Percentiles rank a stretch among this genome's conserved stretches.
phyloP scores from a whole-genome alignment of 2,329 filamentous ascomycete genomes.

The Penicillium rolfsii region DNA sequence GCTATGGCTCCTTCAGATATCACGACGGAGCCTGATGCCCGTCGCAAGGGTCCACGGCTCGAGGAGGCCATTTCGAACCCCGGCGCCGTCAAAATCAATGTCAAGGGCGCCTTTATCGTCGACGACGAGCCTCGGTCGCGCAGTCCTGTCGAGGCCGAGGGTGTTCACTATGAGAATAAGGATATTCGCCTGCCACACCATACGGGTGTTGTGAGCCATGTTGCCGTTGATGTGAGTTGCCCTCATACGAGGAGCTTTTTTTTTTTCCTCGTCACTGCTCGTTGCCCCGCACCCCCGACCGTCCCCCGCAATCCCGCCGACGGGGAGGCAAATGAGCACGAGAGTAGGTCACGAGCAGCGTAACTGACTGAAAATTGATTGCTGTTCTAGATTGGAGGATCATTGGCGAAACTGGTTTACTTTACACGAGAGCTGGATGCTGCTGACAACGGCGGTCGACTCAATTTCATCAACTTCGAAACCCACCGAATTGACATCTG shows the following conservation, averaged over 20 bases:
- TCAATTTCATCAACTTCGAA: slow-evolving; percentile 96
- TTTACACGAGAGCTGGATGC: slow-evolving; percentile 87
- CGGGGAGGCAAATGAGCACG: slow-evolving; percentile 8
- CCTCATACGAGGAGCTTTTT: not conserved
- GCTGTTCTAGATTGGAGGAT: slow-evolving; percentile 80
- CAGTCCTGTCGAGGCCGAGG: slow-evolving; percentile 55
- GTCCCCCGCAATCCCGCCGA: slow-evolving; percentile 36
- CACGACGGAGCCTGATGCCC: slow-evolving; percentile 24
- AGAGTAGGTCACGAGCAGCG: not conserved
- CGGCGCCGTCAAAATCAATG: slow-evolving; percentile 86
- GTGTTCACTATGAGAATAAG: slow-evolving; percentile 73
- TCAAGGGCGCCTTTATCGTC: slow-evolving; percentile 94
- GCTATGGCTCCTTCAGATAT: slow-evolving; percentile 40
- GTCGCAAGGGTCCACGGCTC: slow-evolving; percentile 37
- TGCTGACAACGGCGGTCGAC: slow-evolving; percentile 77
- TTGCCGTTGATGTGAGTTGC: slow-evolving; percentile 84
- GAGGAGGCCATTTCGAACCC: slow-evolving; percentile 60
- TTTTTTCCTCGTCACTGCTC: slow-evolving; percentile 7
- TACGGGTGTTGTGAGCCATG: slow-evolving; percentile 91
- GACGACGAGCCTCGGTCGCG: slow-evolving; percentile 69
- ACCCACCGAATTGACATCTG: slow-evolving; percentile 93
- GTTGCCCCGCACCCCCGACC: slow-evolving; percentile 29
- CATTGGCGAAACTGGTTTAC: slow-evolving; percentile 94
- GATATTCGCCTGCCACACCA: slow-evolving; percentile 97
- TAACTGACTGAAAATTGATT: slow-evolving; percentile 8